Conservation (phyloP, 2,329 filamentous ascomycete species). For the Neopestalotiopsis rosae region DNA sequence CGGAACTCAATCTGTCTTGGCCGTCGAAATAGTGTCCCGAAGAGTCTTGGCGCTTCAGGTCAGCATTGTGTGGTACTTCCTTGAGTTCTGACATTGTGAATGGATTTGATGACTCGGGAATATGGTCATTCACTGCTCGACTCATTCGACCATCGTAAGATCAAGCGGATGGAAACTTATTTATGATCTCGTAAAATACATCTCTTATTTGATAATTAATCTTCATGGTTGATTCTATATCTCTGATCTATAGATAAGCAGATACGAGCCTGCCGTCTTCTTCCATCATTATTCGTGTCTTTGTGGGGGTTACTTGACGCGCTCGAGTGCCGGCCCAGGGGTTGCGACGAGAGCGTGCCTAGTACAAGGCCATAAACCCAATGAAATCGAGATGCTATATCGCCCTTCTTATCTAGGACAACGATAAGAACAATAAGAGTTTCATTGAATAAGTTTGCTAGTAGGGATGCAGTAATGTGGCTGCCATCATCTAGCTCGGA, state of each 20-base stretch:
- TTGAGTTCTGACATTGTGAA: conserved; percentile 1
- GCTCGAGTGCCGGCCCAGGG: background rate
- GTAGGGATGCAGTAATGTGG: conserved; percentile 6
- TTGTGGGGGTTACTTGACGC: conserved; percentile 2
- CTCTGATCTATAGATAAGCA: conserved; percentile 2
- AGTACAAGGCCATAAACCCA: background rate
- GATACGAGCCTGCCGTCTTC: background rate
- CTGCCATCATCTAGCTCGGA: background rate
- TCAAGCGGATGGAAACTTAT: background rate
- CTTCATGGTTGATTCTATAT: background rate
- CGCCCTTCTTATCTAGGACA: background rate
- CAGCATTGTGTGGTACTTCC: background rate
- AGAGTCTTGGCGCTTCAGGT: conserved; percentile 3
- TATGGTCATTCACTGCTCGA: background rate
- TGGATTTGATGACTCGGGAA: background rate
- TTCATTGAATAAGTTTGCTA: conserved; percentile 3
- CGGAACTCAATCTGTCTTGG: conserved; percentile 22
- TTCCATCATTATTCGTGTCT: conserved; percentile 8
- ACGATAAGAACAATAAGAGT: background rate
- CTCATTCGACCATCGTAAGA: conserved; percentile 10
- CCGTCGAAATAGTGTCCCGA: background rate
- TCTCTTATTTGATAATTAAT: conserved; percentile 3
- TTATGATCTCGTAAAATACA: conserved; percentile 11
- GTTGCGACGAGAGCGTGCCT: background rate
- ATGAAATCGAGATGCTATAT: background rate